phyloP scores from a whole-genome alignment of 2,329 filamentous ascomycete genomes.

The Penicillium sp. region DNA sequence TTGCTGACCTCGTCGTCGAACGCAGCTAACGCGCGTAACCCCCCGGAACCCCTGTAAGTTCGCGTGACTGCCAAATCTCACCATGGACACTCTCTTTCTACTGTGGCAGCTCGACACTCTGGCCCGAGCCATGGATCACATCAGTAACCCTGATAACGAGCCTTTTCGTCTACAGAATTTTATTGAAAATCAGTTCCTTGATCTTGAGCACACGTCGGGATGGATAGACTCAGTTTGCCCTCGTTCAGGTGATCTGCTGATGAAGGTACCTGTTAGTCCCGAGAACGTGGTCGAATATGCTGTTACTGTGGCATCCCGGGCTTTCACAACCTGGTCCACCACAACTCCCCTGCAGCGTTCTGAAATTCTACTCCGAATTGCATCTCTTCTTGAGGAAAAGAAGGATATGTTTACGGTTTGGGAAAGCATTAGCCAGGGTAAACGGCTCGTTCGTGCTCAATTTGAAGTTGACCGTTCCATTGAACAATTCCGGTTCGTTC shows the following conservation, averaged over 20 bases:
- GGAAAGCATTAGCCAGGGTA: neutral
- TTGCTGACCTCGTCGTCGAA: no score
- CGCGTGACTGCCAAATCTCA: no score
- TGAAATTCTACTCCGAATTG: neutral
- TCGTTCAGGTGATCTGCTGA: neutral
- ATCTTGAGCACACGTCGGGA: neutral
- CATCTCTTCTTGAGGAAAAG: neutral
- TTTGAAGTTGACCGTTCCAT: neutral
- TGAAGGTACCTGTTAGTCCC: neutral
- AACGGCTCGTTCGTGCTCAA: neutral
- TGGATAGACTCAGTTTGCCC: neutral
- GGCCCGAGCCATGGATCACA: neutral
- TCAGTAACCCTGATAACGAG: no score
- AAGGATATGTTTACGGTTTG: neutral
- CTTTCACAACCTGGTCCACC: neutral
- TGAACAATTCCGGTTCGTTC: neutral
- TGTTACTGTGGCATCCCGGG: neutral
- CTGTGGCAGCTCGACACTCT: neutral
- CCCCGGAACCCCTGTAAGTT: no score
- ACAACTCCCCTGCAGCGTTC: neutral
- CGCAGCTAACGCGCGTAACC: no score
- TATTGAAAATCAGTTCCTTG: neutral
- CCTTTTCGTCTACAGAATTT: neutral
- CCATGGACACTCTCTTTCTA: no score
- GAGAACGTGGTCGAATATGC: neutral